Base-by-base conservation (phyloP, 176 grass and related monocot species). In the Cocos nucifera region DNA sequence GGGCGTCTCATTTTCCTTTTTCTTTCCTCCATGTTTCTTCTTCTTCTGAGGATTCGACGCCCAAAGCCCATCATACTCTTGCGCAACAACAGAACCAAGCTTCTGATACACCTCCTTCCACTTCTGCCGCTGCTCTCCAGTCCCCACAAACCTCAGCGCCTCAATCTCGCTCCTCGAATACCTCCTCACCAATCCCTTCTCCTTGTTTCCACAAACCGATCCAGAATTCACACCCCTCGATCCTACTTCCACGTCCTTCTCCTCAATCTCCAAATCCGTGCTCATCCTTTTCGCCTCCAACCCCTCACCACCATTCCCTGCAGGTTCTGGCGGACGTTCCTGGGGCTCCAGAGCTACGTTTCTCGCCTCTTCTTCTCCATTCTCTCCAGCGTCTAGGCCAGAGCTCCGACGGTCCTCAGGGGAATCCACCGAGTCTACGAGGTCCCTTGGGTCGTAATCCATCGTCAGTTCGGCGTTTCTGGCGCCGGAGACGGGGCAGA, bases 31-130 rank as follows among this genome's bases (percentile, higher is more conserved):
- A 48, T 50, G 56, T n/a, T n/a, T n/a, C 53, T 78, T 79, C 4
- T 53, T 57, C 26, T 50, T 57, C 56, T 59, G 60, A 3, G 62
- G 63, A 23, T 67, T 66, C 15, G 25, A 12, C 8, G 23, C 52
- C 4, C 68, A 35, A 17, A 95, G 65, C 35, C 68, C 80, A 62
- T 90, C 80, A 5, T 81, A 84, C 12, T 87, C 75, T 8, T 61
- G 67, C 17, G 75, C 67, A 29, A 75, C 65, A 4, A 66, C 67
- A 16, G 71, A 62, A 2, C 71, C 81, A 50, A 90, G 83, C 53
- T 64, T 69, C 15, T 58, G 53, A 66, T 72, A 82, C n/a, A 65
- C 83, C 72, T 70, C 75, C 61, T 75, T 72, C 75, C 86, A 96
- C 24, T 50, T 3, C 19, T 44, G 50, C 58, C 23, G 64, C 49